Percentiles rank a stretch among this genome's conserved stretches.
phyloP scores from a whole-genome alignment of 345 rosid species.

The Linum lewisii region DNA sequence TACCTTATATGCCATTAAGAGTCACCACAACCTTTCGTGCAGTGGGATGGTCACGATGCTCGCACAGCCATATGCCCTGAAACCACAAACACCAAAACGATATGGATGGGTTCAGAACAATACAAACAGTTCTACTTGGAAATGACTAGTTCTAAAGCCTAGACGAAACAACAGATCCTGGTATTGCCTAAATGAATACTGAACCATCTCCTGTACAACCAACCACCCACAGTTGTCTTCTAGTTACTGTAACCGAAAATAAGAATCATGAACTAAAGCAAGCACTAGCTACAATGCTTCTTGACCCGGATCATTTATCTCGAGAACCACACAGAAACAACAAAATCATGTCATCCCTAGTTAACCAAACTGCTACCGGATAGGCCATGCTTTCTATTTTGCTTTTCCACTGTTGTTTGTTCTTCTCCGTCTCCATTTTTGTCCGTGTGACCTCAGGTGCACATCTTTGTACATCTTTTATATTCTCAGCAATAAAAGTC shows the following conservation, averaged over 20 bases:
- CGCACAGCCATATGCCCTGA: slow-evolving; percentile 96
- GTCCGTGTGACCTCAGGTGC: too few species aligned
- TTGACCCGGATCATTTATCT: too few species aligned
- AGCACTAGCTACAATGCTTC: background rate
- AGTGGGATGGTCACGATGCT: slow-evolving; percentile 81
- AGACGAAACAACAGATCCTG: background rate
- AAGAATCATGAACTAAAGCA: background rate
- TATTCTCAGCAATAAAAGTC: too few species aligned
- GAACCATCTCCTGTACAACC: background rate
- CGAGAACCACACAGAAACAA: too few species aligned
- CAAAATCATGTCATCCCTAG: too few species aligned
- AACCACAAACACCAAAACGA: slow-evolving; percentile 12
- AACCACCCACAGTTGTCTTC: too few species aligned
- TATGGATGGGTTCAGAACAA: background rate
- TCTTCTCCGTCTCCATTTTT: too few species aligned
- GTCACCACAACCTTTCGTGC: slow-evolving; percentile 78
- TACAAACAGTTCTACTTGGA: background rate
- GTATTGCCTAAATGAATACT: background rate
- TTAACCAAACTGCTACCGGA: too few species aligned
- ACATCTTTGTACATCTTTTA: too few species aligned
- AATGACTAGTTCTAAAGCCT: background rate
- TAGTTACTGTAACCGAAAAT: background rate
- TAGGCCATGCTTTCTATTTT: too few species aligned
- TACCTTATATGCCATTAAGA: slow-evolving; percentile 55
- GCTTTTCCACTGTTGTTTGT: too few species aligned